phyloP scores from a whole-genome alignment of 768 basidiomycete genomes.

The Pisolithus albus region DNA sequence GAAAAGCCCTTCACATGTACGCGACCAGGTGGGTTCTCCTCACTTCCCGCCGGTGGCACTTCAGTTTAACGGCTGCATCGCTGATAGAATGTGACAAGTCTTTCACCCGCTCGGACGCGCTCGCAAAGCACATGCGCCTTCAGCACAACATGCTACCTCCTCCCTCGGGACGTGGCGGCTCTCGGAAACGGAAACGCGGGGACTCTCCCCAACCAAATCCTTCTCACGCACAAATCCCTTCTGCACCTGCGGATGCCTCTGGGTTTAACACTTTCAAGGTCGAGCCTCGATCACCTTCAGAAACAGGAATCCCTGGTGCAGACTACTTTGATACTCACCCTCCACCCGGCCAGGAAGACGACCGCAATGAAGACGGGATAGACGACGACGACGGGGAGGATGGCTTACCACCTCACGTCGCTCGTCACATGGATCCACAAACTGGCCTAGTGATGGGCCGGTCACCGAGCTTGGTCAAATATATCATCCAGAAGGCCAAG shows the following conservation, averaged over 20 bases:
- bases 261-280: slow-evolving; percentile 61
- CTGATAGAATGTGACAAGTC: slow-evolving; percentile 83
- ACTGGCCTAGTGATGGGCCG: slow-evolving; percentile 65
- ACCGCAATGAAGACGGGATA: slow-evolving; percentile 10
- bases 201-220: slow-evolving; percentile 22
- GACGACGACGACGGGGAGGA: slow-evolving; percentile 36
- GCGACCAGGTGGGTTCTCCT: slow-evolving; percentile 53
- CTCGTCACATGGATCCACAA: slow-evolving; percentile 42
- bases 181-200: slow-evolving; percentile 62
- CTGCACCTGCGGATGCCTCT: slow-evolving; percentile 7
- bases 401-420: slow-evolving; percentile 49
- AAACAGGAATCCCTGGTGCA: slow-evolving; percentile 22
- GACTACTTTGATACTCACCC: slow-evolving; percentile 28
- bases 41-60: neutral
- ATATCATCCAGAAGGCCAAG: slow-evolving; percentile 66
- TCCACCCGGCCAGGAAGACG: slow-evolving; percentile 10
- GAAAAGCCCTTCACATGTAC: slow-evolving; percentile 89
- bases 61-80: neutral
- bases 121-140: slow-evolving; percentile 87
- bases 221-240: slow-evolving; percentile 8
- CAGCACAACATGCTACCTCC: slow-evolving; percentile 78
- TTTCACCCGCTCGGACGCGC: slow-evolving; percentile 91
- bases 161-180: slow-evolving; percentile 63
- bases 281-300: slow-evolving; percentile 43
- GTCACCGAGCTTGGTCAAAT: slow-evolving; percentile 65